These are phyloP conservation scores for Yarrowia sp. DNA, from an alignment of 805 yeast genomes.

Conservation along the genomic window DNA sequence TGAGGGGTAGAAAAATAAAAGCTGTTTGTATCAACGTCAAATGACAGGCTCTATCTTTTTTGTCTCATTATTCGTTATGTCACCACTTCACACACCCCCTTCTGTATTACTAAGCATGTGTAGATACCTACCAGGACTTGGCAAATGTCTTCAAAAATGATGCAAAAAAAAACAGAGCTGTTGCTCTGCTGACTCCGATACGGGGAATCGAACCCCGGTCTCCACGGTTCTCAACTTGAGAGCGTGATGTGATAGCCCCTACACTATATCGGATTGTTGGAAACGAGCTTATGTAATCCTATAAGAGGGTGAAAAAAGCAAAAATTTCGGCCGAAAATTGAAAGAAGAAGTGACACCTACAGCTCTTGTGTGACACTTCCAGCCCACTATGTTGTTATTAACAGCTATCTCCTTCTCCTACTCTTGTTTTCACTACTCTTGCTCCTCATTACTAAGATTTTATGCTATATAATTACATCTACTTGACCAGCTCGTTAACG, in stretches of 20 bases:
- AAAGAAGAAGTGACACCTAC: no score
- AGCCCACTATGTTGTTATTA: no score
- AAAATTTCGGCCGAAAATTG: no score
- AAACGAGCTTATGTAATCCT: neutral
- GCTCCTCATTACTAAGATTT: neutral
- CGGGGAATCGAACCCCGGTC: slow-evolving; percentile 39
- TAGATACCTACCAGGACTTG: slow-evolving; percentile 1
- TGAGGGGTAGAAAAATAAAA: no score
- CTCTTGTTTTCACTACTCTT: no score
- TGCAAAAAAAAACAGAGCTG: neutral
- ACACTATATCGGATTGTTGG: slow-evolving; percentile 32
- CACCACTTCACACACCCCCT: no score
- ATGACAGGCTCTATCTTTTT: no score
- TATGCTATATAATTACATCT: slow-evolving; percentile 35
- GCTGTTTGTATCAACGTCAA: no score
- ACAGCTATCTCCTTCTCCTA: no score
- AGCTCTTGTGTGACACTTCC: no score
- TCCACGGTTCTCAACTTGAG: slow-evolving; percentile 36
- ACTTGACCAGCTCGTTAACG: slow-evolving; percentile 45
- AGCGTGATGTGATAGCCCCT: slow-evolving; percentile 38
- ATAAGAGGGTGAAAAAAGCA: neutral
- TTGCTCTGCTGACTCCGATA: slow-evolving; percentile 16
- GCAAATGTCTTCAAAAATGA: neutral
- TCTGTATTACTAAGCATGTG: neutral
- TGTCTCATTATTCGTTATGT: no score